Evolutionary conservation across 179 eudicot species (phyloP), one percentile per base, ranked within the genome.

Genomic region (Gypsophila paniculata): DNA sequence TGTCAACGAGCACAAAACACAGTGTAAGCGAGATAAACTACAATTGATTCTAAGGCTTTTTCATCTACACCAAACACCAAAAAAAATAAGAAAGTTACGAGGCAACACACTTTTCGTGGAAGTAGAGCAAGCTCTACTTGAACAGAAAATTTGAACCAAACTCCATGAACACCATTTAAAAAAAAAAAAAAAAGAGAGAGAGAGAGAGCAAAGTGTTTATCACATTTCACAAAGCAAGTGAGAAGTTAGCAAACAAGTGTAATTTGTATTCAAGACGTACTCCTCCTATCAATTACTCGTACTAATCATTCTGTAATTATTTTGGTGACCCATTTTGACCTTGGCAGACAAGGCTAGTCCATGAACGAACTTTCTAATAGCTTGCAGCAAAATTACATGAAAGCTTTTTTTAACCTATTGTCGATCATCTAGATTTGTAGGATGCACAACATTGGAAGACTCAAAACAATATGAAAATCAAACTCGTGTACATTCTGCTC

Each of bases 41-140:
- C n/a, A 18, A 3, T 18, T 5, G 34, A 14, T 11, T 32, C 34
- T 61, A 17, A 61, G 46, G 11, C 66, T 61, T 2, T 26, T 19
- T 59, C 63, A 36, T 34, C 21, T 61, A 34, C 66, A 34, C 66
- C 23, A 32, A 22, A 61, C 34, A 62, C 65, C 65, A 61, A 26
- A 58, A 1, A 29, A 4, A 1, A 29, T 1, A 4, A 25, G 57
- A 12, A 26, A 26, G 12, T 61, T 7, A 6, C 15, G 18, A 62
- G 48, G 67, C 44, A n/a, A 8, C 32, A 23, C 18, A 65, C 12
- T 22, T 60, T 65, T 51, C 54, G 22, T 22, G 38, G 21, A 65
- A 11, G 23, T 63, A 8, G 48, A 36, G 48, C 36, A 63, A 36
- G 25, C 49, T 36, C 11, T 19, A 32, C 63, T 26, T 14, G 17